These are phyloP conservation scores for Sporothrix brasiliensis DNA, from an alignment of 2,329 filamentous ascomycete species.

Conservation along the genomic window DNA sequence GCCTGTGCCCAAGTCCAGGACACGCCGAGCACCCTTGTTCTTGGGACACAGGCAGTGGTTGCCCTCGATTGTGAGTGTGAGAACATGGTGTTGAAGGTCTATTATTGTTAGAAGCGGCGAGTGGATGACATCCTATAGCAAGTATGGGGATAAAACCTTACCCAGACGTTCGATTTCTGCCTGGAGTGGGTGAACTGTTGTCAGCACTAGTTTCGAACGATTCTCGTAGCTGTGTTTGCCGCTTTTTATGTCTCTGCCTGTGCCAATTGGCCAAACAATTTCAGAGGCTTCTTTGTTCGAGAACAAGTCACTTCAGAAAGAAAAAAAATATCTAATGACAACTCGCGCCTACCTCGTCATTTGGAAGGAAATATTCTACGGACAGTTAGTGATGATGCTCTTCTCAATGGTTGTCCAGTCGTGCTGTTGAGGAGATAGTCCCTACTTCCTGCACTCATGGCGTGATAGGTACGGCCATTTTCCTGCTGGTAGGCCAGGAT, in stretches of 20 bases:
- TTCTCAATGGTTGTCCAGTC: no score
- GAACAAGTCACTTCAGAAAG: background rate
- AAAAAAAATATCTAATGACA: background rate
- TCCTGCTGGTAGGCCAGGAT: conserved; percentile 37
- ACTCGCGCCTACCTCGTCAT: conserved; percentile 35
- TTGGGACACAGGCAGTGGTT: conserved; percentile 35
- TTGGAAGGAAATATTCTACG: conserved; percentile 37
- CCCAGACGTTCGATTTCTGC: conserved; percentile 37
- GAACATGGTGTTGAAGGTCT: conserved; percentile 37
- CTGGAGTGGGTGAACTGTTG: conserved; percentile 8
- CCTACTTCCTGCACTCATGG: conserved; percentile 39
- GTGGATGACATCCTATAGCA: background rate
- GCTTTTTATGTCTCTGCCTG: background rate
- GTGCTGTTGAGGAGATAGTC: background rate
- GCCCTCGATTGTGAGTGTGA: conserved; percentile 36
- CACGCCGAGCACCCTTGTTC: conserved; percentile 35
- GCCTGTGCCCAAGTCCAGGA: conserved; percentile 37
- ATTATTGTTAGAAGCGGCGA: background rate
- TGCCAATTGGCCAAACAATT: no score
- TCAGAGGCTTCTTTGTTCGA: no score
- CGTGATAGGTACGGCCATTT: conserved; percentile 39
- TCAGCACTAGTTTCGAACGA: background rate
- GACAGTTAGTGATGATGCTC: conserved; percentile 18
- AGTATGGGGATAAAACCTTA: conserved; percentile 5
- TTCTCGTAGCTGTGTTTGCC: background rate